Conservation (phyloP, 352 stramenopile species). For the Ophiocytium majus region DNA sequence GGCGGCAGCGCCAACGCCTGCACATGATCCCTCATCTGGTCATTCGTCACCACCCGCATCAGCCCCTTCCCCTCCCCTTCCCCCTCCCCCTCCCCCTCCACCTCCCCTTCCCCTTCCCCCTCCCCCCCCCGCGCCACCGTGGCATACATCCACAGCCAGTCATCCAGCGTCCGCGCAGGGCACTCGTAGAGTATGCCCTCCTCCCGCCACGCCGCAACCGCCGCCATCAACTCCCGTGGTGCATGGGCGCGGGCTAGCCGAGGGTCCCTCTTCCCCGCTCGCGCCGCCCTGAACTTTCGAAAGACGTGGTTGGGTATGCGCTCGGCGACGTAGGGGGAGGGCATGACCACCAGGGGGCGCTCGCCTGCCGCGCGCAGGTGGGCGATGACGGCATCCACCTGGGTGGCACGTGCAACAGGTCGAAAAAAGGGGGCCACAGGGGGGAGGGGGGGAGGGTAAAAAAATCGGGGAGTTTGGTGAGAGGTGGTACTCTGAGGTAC, state of each 20-base stretch:
- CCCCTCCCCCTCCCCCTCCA: neutral
- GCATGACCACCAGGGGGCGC: conserved; percentile 46
- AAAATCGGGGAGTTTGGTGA: no score
- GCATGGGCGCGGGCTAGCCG: neutral
- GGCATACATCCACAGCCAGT: conserved; percentile 27
- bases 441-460: no score
- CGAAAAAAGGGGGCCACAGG: no score
- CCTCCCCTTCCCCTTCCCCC: neutral
- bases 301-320: conserved; percentile 4
- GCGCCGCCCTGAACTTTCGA: neutral
- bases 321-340: conserved; percentile 25
- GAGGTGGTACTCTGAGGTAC: no score
- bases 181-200: conserved; percentile 16
- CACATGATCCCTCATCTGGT: conserved; percentile 16
- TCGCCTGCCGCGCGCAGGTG: conserved; percentile 40
- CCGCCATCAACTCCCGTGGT: neutral
- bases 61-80: neutral
- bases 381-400: conserved; percentile 51
- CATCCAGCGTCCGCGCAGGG: neutral
- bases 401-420: no score
- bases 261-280: neutral
- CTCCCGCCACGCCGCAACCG: neutral
- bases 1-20: neutral
- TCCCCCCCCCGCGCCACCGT: neutral
- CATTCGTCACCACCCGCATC: conserved; percentile 11